These are phyloP conservation scores for Pisolithus sp. DNA, from an alignment of 768 basidiomycete genomes.

Conservation along the genomic window DNA sequence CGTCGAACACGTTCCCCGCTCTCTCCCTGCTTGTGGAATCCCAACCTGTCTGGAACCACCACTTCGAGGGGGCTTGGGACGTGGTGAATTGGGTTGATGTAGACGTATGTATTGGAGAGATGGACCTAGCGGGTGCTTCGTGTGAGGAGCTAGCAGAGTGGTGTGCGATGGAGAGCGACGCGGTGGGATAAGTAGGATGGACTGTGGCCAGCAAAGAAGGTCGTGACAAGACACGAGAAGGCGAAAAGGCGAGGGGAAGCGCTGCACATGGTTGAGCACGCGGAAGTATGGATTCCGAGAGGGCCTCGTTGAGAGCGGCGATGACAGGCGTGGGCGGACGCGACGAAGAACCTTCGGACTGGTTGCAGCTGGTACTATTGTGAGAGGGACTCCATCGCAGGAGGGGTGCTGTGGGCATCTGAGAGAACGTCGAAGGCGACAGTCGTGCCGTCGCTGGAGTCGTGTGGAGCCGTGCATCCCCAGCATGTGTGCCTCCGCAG, in stretches of 20 bases:
- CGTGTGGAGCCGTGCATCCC: not conserved
- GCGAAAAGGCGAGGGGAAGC: slow-evolving; percentile 32
- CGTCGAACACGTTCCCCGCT: slow-evolving; percentile 39
- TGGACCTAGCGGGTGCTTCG: slow-evolving; percentile 22
- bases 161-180: slow-evolving; percentile 43
- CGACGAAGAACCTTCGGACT: not conserved
- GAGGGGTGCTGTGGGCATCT: slow-evolving; percentile 9
- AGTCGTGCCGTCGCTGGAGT: slow-evolving; percentile 9
- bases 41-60: slow-evolving; percentile 48
- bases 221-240: slow-evolving; percentile 30
- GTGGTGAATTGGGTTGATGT: slow-evolving; percentile 21
- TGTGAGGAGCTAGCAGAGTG: slow-evolving; percentile 15
- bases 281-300: slow-evolving; percentile 36
- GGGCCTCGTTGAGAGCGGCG: slow-evolving; percentile 38
- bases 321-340: slow-evolving; percentile 36
- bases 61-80: slow-evolving; percentile 24
- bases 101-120: slow-evolving; percentile 31
- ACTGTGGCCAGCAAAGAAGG: slow-evolving; percentile 51
- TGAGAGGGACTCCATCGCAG: slow-evolving; percentile 10
- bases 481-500: not conserved
- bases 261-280: slow-evolving; percentile 38
- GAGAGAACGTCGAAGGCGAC: slow-evolving; percentile 5
- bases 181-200: slow-evolving; percentile 57
- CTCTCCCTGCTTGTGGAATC: slow-evolving; percentile 30
- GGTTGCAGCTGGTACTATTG: not conserved